phyloP scores from a whole-genome alignment of 2,329 filamentous ascomycete species.

The Fusarium floridanum region DNA sequence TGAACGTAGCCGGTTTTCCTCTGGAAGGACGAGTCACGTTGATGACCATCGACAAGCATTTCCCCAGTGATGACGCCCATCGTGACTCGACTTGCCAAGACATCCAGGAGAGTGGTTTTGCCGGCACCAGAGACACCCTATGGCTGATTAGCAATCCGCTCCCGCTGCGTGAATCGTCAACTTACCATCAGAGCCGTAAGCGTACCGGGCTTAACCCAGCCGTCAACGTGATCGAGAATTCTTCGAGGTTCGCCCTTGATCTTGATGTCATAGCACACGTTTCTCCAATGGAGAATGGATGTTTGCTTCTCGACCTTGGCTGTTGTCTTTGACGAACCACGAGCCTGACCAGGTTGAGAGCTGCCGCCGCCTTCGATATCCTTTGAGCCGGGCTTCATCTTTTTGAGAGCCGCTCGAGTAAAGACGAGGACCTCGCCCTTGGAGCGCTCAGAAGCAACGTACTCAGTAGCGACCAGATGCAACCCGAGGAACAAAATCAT shows the following conservation, averaged over 20 bases:
- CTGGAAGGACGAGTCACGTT: background rate
- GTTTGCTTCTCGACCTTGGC: too few species aligned
- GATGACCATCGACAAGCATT: background rate
- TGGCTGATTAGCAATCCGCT: background rate
- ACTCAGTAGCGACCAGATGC: conserved; percentile 36
- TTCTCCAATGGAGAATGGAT: background rate
- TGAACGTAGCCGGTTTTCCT: background rate
- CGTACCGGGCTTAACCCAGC: background rate
- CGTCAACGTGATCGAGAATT: background rate
- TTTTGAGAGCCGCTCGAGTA: too few species aligned
- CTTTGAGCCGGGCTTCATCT: too few species aligned
- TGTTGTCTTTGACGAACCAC: too few species aligned
- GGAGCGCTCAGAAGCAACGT: conserved; percentile 34
- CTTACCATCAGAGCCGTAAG: background rate
- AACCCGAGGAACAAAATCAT: too few species aligned
- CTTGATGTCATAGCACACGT: background rate
- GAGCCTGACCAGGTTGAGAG: too few species aligned
- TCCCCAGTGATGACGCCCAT: background rate
- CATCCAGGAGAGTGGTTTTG: background rate
- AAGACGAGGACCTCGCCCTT: conserved; percentile 29
- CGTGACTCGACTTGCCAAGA: background rate
- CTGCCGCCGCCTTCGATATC: too few species aligned
- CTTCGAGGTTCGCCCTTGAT: background rate
- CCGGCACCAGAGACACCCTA: background rate
- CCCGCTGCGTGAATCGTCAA: background rate